A percentile compares a stretch with the other conserved stretches of the same genome.
Conservation (phyloP, 1,284 basidiomycete genomes). For the Sporisorium scitamineum region DNA sequence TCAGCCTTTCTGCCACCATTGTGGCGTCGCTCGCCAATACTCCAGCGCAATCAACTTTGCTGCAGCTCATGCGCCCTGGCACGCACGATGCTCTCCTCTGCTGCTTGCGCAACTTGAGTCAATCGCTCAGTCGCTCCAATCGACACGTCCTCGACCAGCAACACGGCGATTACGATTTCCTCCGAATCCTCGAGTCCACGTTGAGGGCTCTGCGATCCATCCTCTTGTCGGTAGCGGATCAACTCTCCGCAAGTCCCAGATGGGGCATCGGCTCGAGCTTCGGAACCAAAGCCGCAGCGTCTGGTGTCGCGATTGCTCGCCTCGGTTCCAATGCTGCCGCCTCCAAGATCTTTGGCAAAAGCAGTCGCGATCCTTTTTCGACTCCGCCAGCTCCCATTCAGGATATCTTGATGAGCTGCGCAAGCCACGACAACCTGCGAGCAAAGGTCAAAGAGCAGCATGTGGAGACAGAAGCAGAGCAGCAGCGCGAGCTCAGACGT, state of each 20-base stretch:
- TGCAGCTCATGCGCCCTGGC: constrained; percentile 45
- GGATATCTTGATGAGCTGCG: constrained; percentile 42
- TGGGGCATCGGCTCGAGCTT: constrained; percentile 62
- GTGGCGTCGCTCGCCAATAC: constrained; percentile 52
- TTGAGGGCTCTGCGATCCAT: constrained; percentile 59
- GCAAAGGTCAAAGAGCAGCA: constrained; percentile 14
- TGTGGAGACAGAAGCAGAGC: constrained; percentile 16
- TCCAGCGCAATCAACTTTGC: constrained; percentile 38
- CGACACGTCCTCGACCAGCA: constrained; percentile 27
- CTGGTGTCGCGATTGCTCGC: constrained; percentile 34
- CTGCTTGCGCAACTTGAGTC: constrained; percentile 31
- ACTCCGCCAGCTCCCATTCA: constrained; percentile 14
- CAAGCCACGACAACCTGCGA: constrained; percentile 36
- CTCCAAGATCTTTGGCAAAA: constrained; percentile 49
- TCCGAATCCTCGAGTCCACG: constrained; percentile 46
- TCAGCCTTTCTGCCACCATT: constrained; percentile 48
- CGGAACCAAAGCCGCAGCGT: constrained; percentile 39
- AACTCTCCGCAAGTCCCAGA: constrained; percentile 57
- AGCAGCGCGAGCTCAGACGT: constrained; percentile 36
- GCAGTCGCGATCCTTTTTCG: constrained; percentile 26
- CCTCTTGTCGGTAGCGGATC: constrained; percentile 56
- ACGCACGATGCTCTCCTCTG: constrained; percentile 46
- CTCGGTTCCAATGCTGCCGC: constrained; percentile 24
- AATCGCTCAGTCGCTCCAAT: constrained; percentile 12
- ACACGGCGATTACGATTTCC: constrained; percentile 12